These are phyloP conservation scores for Diutina sp. DNA, from an alignment of 1,139 yeast genomes.

Conservation along the genomic window DNA sequence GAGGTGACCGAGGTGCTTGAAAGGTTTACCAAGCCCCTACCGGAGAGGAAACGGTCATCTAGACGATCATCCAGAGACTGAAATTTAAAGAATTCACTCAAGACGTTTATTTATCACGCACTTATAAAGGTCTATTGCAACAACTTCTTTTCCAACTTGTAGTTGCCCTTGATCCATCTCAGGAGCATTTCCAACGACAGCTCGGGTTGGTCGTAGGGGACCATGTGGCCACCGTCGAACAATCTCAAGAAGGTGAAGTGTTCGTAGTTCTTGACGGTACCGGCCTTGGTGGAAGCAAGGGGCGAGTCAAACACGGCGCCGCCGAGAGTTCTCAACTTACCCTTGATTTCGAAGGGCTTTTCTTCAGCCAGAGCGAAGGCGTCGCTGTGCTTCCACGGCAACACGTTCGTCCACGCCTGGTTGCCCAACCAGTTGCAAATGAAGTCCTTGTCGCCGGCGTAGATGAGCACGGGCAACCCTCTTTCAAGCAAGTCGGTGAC, in stretches of 20 bases:
- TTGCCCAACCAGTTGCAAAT: slow-evolving; percentile 84
- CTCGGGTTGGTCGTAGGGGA: slow-evolving; percentile 45
- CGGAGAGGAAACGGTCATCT: too few species aligned
- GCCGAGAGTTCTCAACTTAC: background rate
- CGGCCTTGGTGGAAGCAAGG: slow-evolving; percentile 19
- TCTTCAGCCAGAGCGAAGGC: slow-evolving; percentile 24
- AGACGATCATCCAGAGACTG: too few species aligned
- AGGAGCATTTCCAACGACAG: slow-evolving; percentile 33
- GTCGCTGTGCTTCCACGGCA: slow-evolving; percentile 53
- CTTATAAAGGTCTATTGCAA: background rate
- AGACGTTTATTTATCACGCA: too few species aligned
- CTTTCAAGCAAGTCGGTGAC: slow-evolving; percentile 43
- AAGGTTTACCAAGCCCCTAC: too few species aligned
- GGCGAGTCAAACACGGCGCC: background rate
- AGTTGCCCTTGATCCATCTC: slow-evolving; percentile 31
- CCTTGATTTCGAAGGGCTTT: background rate
- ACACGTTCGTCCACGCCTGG: slow-evolving; percentile 64
- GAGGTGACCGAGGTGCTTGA: too few species aligned
- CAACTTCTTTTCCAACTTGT: slow-evolving; percentile 1
- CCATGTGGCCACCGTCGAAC: slow-evolving; percentile 65
- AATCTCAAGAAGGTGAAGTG: slow-evolving; percentile 50
- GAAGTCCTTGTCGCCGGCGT: slow-evolving; percentile 81
- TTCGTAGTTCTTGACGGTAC: slow-evolving; percentile 42
- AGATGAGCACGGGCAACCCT: slow-evolving; percentile 57
- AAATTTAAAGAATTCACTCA: too few species aligned